Percentiles rank a stretch among this genome's conserved stretches.
These are phyloP conservation scores for Cercophora samala DNA, from an alignment of 495 filamentous ascomycete genomes.

Conservation along the genomic window DNA sequence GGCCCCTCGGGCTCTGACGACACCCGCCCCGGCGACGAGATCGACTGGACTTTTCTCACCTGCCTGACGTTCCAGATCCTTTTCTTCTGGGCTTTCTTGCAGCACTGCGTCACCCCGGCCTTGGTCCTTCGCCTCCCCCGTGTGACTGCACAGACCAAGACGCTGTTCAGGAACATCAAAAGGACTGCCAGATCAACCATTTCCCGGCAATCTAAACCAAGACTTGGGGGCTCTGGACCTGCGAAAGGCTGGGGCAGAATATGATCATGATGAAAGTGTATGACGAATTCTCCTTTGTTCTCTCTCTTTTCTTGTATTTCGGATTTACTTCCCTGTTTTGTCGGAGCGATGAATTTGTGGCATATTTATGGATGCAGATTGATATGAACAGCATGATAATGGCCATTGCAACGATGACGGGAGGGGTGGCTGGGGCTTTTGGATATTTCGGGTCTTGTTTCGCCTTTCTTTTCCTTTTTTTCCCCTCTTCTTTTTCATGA, in stretches of 20 bases:
- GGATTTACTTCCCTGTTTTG: neutral
- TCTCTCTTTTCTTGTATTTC: neutral
- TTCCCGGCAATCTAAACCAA: neutral
- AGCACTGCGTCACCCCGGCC: slow-evolving; percentile 8
- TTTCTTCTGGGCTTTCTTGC: slow-evolving; percentile 25
- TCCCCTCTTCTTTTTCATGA: neutral
- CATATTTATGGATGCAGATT: neutral
- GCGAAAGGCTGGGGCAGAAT: neutral
- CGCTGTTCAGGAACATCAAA: neutral
- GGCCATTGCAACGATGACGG: neutral
- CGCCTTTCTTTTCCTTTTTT: neutral
- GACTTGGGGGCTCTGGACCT: neutral
- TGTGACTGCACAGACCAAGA: neutral
- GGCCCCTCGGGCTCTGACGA: slow-evolving; percentile 11
- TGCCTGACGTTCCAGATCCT: slow-evolving; percentile 26
- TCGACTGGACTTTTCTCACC: slow-evolving; percentile 27
- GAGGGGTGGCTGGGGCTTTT: neutral
- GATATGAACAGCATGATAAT: neutral
- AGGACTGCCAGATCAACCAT: neutral
- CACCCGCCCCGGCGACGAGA: slow-evolving; percentile 9
- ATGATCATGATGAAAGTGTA: neutral
- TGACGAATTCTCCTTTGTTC: neutral
- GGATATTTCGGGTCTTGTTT: neutral
- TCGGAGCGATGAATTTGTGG: neutral
- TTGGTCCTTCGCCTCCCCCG: slow-evolving; percentile 3